phyloP scores from a whole-genome alignment of 2,329 filamentous ascomycete genomes.

The Hawksworthiomyces lignivorus region DNA sequence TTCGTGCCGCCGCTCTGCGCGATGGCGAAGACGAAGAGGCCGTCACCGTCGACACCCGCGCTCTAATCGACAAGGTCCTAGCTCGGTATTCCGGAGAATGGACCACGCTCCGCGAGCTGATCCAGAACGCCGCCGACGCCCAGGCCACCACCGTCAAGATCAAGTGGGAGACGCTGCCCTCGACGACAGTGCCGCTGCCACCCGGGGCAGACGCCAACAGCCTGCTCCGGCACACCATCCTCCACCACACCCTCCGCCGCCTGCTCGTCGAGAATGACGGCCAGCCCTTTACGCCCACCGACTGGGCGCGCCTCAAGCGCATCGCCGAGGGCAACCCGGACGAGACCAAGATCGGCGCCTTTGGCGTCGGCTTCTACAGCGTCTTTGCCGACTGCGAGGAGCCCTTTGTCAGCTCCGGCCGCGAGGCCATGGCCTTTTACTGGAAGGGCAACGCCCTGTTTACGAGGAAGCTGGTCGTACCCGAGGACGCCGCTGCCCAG shows the following conservation, averaged over 20 bases:
- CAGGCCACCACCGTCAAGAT: constrained; percentile 84
- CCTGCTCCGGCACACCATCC: constrained; percentile 71
- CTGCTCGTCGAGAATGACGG: constrained; percentile 93
- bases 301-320: constrained; percentile 88
- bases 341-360: constrained; percentile 97
- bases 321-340: constrained; percentile 99
- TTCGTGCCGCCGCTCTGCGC: constrained; percentile 80
- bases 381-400: constrained; percentile 98
- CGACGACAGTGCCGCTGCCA: constrained; percentile 65
- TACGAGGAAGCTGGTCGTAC: constrained; percentile 74
- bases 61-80: constrained; percentile 94
- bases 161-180: constrained; percentile 86
- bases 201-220: constrained; percentile 26
- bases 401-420: constrained; percentile 89
- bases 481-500: constrained; percentile 44
- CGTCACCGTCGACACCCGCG: constrained; percentile 94
- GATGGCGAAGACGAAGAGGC: constrained; percentile 90
- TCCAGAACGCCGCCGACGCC: constrained; percentile 97
- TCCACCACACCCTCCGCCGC: constrained; percentile 77
- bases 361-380: constrained; percentile 93
- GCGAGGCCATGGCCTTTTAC: constrained; percentile 95
- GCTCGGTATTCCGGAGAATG: constrained; percentile 96
- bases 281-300: constrained; percentile 75
- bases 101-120: constrained; percentile 81
- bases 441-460: constrained; percentile 99